Conservation (phyloP, 345 rosid species). For the Acer yangbiense region DNA sequence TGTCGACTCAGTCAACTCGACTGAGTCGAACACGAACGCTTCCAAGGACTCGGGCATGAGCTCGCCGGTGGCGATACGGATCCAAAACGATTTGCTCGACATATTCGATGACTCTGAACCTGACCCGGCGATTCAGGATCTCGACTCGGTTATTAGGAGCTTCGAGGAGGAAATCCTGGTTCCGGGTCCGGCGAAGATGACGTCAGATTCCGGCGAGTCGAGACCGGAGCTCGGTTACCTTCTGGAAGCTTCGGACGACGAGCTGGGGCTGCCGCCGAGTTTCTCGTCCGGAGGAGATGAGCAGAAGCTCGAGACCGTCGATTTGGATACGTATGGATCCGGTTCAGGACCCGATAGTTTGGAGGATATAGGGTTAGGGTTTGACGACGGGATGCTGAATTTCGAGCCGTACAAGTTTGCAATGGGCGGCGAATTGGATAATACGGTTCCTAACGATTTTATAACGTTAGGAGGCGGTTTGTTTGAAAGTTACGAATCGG, state of each 20-base stretch:
- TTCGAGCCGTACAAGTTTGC: conserved; percentile 55
- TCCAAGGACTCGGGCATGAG: conserved; percentile 21
- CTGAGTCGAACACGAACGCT: conserved; percentile 25
- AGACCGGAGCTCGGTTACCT: conserved; percentile 70
- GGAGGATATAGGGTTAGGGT: conserved; percentile 37
- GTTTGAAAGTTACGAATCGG: conserved; percentile 50
- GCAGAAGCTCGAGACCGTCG: conserved; percentile 28
- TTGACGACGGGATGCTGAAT: conserved; percentile 41
- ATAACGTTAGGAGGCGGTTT: conserved; percentile 61
- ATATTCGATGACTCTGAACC: conserved; percentile 56
- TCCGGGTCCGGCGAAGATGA: conserved; percentile 18
- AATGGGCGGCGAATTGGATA: conserved; percentile 27
- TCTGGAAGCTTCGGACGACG: conserved; percentile 79
- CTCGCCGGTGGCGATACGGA: conserved; percentile 56
- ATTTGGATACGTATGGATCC: conserved; percentile 29
- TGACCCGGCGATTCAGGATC: conserved; percentile 51
- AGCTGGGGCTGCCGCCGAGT: conserved; percentile 76
- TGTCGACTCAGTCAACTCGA: conserved; percentile 19
- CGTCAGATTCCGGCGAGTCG: conserved; percentile 27
- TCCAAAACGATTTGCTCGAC: conserved; percentile 58
- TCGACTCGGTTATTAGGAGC: conserved; percentile 75
- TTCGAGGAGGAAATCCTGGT: conserved; percentile 61
- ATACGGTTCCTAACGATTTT: conserved; percentile 35
- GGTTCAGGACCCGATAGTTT: conserved; percentile 37
- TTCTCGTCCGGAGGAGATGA: conserved; percentile 33